Evolutionary conservation across 1,284 basidiomycete genomes (phyloP).

Genomic region (Hemileia vastatrix): DNA sequence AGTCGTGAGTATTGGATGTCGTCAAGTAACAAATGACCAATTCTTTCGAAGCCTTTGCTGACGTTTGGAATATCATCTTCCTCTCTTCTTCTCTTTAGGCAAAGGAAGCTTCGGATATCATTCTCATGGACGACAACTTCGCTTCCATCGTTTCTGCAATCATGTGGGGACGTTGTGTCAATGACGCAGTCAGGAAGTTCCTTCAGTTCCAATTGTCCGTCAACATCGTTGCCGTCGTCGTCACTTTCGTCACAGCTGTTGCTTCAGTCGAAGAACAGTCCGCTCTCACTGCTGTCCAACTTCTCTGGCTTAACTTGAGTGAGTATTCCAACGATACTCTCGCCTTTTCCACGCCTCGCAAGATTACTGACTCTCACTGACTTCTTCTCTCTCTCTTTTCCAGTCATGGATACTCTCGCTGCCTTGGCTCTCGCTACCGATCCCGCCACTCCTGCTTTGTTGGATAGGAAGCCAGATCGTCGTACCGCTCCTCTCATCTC

Average conservation of each 20-base stretch:
- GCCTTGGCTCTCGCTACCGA: constrained; percentile 94
- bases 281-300: constrained; percentile 83
- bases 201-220: constrained; percentile 85
- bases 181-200: constrained; percentile 95
- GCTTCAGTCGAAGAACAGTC: constrained; percentile 66
- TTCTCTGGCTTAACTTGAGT: constrained; percentile 86
- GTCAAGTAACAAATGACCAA: constrained; percentile 36
- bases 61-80: not conserved
- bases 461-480: constrained; percentile 82
- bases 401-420: constrained; percentile 94
- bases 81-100: constrained; percentile 48
- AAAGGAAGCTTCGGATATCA: constrained; percentile 97
- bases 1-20: constrained; percentile 76
- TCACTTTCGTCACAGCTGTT: constrained; percentile 85
- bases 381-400: constrained; percentile 28
- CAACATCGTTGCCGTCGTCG: constrained; percentile 88
- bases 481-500: constrained; percentile 79
- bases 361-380: constrained; percentile 27
- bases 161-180: constrained; percentile 98
- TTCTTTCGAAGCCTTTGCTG: not conserved
- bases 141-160: constrained; percentile 91
- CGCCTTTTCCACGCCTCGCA: not conserved
- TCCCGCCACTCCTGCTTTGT: constrained; percentile 68
- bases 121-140: constrained; percentile 93
- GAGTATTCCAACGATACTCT: constrained; percentile 27